Evolutionary conservation across 139 green algal genomes (phyloP).

Genomic region (Chlamydomonas sp.): DNA sequence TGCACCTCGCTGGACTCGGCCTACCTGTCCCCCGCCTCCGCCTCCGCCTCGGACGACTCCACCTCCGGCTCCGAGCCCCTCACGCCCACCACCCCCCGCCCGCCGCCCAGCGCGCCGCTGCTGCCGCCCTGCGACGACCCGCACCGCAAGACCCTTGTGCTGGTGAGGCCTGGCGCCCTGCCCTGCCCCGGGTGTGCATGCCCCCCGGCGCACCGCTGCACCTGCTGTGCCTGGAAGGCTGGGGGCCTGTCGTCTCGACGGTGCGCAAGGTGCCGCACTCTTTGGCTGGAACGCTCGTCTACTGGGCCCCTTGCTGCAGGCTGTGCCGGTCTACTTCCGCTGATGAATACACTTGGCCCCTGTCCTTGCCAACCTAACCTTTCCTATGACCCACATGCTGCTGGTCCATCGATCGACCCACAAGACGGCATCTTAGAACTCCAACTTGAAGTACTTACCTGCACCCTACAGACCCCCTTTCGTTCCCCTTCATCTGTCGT

Average conservation of each 20-base stretch:
- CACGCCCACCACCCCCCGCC: conserved; percentile 10
- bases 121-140: conserved; percentile 1
- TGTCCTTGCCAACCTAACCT: too few species aligned
- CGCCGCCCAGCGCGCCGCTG: not conserved
- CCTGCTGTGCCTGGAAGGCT: not conserved
- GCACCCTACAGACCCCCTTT: too few species aligned
- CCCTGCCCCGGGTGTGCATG: not conserved
- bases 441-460: too few species aligned
- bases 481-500: too few species aligned
- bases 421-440: too few species aligned
- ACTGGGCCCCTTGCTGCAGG: too few species aligned
- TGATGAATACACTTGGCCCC: not conserved
- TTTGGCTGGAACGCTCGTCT: not conserved
- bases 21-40: too few species aligned
- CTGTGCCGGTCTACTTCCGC: too few species aligned
- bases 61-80: not conserved
- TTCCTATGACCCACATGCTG: too few species aligned
- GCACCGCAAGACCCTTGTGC: conserved; percentile 16
- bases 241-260: not conserved
- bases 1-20: too few species aligned
- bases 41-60: too few species aligned
- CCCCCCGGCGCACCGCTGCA: not conserved
- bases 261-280: not conserved
- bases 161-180: not conserved
- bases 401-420: too few species aligned